Percentiles rank a stretch among this genome's conserved stretches.
These are phyloP conservation scores for Aspergillus glaucus DNA, from an alignment of 2,329 filamentous ascomycete species.

Conservation along the genomic window DNA sequence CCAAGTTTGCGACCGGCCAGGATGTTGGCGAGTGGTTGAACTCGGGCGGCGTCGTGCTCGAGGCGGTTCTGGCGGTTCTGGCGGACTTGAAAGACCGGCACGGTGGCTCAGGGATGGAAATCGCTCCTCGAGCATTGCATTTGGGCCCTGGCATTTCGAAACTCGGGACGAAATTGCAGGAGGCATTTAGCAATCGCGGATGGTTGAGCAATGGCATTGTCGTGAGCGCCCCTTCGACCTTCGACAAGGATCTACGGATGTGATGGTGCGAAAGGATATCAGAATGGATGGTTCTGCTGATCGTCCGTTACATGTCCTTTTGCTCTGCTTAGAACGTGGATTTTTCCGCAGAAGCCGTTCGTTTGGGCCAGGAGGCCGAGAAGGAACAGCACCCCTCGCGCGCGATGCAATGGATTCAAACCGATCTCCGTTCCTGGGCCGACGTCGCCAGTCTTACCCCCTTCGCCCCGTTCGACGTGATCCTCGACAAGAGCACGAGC, in stretches of 20 bases:
- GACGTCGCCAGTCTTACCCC: slow-evolving; percentile 19
- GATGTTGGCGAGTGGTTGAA: slow-evolving; percentile 36
- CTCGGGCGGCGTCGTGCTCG: slow-evolving; percentile 25
- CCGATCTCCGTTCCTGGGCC: slow-evolving; percentile 26
- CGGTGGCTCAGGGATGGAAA: background rate
- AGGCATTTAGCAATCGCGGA: slow-evolving; percentile 17
- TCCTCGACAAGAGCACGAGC: slow-evolving; percentile 33
- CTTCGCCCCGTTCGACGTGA: slow-evolving; percentile 26
- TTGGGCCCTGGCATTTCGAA: slow-evolving; percentile 30
- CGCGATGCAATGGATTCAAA: slow-evolving; percentile 21
- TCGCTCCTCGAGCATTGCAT: slow-evolving; percentile 23
- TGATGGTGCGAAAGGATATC: background rate
- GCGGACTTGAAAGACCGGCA: slow-evolving; percentile 16
- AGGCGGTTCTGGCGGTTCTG: slow-evolving; percentile 19
- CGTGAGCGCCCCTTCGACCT: slow-evolving; percentile 14
- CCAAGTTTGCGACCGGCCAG: slow-evolving; percentile 27
- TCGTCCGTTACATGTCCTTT: background rate
- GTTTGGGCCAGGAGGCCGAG: slow-evolving; percentile 23
- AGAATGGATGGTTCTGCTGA: background rate
- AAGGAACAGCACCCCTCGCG: slow-evolving; percentile 9
- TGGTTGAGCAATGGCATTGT: slow-evolving; percentile 28
- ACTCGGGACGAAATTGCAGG: slow-evolving; percentile 24
- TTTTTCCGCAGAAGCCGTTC: slow-evolving; percentile 33
- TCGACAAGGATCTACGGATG: background rate
- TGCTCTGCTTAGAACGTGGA: slow-evolving; percentile 25